Evolutionary conservation across 345 rosid species (phyloP).

Genomic region (Populus pruinosa): DNA sequence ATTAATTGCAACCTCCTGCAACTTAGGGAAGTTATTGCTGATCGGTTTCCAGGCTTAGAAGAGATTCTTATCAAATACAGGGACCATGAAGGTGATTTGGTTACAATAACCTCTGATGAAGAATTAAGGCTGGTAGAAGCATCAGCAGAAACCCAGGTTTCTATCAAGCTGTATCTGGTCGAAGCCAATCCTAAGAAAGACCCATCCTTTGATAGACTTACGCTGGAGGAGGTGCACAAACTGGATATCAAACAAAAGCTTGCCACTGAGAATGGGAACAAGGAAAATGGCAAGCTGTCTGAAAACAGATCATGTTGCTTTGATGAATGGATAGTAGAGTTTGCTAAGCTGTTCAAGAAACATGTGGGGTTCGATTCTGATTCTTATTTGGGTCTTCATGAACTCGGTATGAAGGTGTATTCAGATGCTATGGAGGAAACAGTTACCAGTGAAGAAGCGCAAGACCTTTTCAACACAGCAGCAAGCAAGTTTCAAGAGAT

Average conservation of each 20-base stretch:
- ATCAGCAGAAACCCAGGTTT: constrained; percentile 41
- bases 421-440: constrained; percentile 92
- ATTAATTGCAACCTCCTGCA: constrained; percentile 60
- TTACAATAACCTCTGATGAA: constrained; percentile 78
- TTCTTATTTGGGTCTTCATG: constrained; percentile 67
- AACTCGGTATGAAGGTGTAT: constrained; percentile 73
- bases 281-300: constrained; percentile 25
- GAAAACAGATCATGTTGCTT: constrained; percentile 38
- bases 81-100: constrained; percentile 88
- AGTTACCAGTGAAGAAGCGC: constrained; percentile 84
- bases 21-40: constrained; percentile 62
- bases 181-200: constrained; percentile 61
- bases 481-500: constrained; percentile 82
- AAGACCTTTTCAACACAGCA: constrained; percentile 58
- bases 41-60: constrained; percentile 62
- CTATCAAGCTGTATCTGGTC: constrained; percentile 58
- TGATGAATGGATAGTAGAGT: constrained; percentile 82
- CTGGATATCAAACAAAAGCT: constrained; percentile 9
- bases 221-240: constrained; percentile 16
- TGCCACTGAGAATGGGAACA: constrained; percentile 28
- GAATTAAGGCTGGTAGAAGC: constrained; percentile 77
- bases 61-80: constrained; percentile 73
- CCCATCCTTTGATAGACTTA: constrained; percentile 46
- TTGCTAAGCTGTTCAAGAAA: constrained; percentile 75
- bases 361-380: constrained; percentile 71